Conservation (phyloP, 1,284 basidiomycete genomes). For the Ustilago crameri region DNA sequence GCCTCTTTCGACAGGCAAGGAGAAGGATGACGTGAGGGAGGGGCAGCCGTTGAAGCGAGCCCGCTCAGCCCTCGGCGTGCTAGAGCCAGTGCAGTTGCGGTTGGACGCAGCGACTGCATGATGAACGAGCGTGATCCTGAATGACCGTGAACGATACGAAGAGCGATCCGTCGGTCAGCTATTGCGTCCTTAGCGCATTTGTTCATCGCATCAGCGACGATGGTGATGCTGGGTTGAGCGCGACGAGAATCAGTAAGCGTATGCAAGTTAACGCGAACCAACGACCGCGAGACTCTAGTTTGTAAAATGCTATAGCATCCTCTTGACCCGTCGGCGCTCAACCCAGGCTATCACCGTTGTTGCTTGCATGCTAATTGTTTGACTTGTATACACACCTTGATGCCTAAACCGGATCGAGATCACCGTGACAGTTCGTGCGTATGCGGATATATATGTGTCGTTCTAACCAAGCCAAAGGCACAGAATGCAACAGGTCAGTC, state of each 20-base stretch:
- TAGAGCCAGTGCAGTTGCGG: background rate
- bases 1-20: background rate
- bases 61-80: background rate
- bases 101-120: constrained; percentile 20
- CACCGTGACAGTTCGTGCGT: background rate
- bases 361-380: too few species aligned
- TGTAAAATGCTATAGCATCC: constrained; percentile 54
- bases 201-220: background rate
- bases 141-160: background rate
- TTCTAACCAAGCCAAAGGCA: background rate
- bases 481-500: constrained; percentile 7
- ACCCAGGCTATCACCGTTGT: background rate
- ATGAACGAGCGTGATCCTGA: background rate
- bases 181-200: background rate
- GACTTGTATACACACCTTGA: constrained; percentile 11
- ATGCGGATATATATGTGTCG: background rate
- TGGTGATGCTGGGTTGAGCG: constrained; percentile 1
- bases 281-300: constrained; percentile 66
- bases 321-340: constrained; percentile 21
- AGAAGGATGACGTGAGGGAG: too few species aligned
- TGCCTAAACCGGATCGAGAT: background rate
- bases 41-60: background rate
- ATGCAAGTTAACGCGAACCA: constrained; percentile 61
- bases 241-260: constrained; percentile 51
- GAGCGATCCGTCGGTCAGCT: background rate